Conservation (phyloP, 257 asterid species). For the Rhazya stricta region DNA sequence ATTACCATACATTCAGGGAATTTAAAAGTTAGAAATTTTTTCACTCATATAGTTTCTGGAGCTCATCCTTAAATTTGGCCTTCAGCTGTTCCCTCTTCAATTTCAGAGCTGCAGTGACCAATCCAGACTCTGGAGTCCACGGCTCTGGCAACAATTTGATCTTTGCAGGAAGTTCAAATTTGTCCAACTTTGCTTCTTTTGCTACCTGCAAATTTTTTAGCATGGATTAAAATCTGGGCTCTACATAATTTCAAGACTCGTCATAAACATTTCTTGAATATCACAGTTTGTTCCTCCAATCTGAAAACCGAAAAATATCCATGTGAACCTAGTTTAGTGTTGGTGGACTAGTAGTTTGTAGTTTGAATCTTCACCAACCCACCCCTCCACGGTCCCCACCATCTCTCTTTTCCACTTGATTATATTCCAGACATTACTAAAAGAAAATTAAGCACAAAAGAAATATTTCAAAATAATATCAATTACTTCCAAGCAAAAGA, state of each 20-base stretch:
- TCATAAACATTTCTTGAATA: neutral
- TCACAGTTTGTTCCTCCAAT: neutral
- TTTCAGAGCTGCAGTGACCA: slow-evolving; percentile 86
- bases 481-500: neutral
- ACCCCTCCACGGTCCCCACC: neutral
- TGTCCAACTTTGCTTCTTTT: slow-evolving; percentile 64
- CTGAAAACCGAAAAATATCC: neutral
- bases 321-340: neutral
- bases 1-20: neutral
- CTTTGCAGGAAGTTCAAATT: slow-evolving; percentile 81
- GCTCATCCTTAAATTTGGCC: slow-evolving; percentile 56
- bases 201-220: slow-evolving; percentile 45
- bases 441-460: neutral
- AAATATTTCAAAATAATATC: neutral
- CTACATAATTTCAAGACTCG: neutral
- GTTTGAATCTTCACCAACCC: neutral
- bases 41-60: slow-evolving; percentile 57
- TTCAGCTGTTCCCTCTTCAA: slow-evolving; percentile 80
- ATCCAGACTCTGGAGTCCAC: slow-evolving; percentile 93
- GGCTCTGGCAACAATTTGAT: slow-evolving; percentile 67
- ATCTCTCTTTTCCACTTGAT: neutral
- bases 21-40: neutral
- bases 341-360: neutral
- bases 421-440: neutral
- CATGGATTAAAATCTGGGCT: neutral